These are phyloP conservation scores for Phyllosticta paracitricarpa DNA, from an alignment of 2,329 filamentous ascomycete species.

Conservation along the genomic window DNA sequence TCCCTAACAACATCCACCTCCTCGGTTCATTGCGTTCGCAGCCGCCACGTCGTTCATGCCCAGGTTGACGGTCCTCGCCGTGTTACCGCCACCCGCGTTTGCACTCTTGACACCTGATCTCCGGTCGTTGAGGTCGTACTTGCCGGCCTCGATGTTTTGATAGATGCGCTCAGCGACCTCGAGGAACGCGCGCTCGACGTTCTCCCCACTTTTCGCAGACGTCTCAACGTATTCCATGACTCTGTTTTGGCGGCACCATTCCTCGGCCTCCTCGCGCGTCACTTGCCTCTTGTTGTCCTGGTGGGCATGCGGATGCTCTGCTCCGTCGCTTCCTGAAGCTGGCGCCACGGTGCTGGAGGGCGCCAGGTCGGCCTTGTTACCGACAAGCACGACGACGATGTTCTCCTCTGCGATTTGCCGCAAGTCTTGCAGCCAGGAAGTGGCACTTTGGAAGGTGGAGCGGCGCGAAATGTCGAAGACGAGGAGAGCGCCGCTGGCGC, in stretches of 20 bases:
- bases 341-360: conserved; percentile 28
- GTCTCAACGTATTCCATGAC: conserved; percentile 94
- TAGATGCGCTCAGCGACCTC: conserved; percentile 93
- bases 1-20: conserved; percentile 12
- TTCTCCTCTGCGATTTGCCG: conserved; percentile 91
- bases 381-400: conserved; percentile 88
- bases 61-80: conserved; percentile 33
- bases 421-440: conserved; percentile 88
- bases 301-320: conserved; percentile 16
- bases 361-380: conserved; percentile 86
- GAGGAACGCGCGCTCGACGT: conserved; percentile 86
- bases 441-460: conserved; percentile 77
- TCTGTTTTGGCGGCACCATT: conserved; percentile 78
- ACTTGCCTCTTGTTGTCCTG: conserved; percentile 65
- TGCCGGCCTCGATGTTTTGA: conserved; percentile 89
- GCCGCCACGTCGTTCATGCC: conserved; percentile 31
- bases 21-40: conserved; percentile 19
- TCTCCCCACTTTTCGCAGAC: conserved; percentile 87
- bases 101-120: conserved; percentile 78
- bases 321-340: conserved; percentile 4
- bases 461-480: conserved; percentile 91
- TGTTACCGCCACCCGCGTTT: conserved; percentile 39
- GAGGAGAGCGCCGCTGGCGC: conserved; percentile 65
- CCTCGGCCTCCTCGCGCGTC: conserved; percentile 70
- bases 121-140: conserved; percentile 88